Base-by-base conservation (phyloP, 257 asterid genomes). In the Solanum piurae region DNA sequence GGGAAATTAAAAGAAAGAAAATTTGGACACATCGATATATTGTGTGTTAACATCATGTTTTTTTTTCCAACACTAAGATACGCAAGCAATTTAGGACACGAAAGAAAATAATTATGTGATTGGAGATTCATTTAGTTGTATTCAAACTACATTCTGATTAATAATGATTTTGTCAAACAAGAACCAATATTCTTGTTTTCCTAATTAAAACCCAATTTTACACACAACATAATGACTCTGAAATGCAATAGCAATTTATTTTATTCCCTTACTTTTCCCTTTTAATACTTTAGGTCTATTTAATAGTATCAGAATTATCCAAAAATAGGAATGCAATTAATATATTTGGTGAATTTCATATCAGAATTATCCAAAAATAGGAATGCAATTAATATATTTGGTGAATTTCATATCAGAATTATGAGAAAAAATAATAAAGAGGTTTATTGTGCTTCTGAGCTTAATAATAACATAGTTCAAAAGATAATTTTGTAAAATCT, bases 11-110 rank as follows among this genome's bases (percentile, higher is more conserved):
- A 71, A 33, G 25, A 12, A 66, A 16, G 42, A 72, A 72, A 33
- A 72, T 33, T n/a, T 72, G 44, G 42, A 72, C 12, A 72, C 25
- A 16, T 4, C 25, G 25, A 71, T 33, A 9, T 72, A 34, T 72
- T 33, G 29, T 23, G 46, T 23, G 58, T 75, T 38, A 23, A 75
- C 83, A 76, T 76, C 83, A 38, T 75, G 5, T n/a, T 12, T 29
- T 38, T 33, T 36, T 74, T 74, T 10, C 83, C 13, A 73, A 34
- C 49, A 74, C 29, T 74, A 72, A 36, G 9, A 74, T 74, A 76
- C 83, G 34, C 58, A 76, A 76, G 83, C 58, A 76, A 76, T 76
- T 76, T 76, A 38, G 83, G 83, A 76, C 58, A 38, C 25, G 83
- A 76, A 76, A 73, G 46, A 34, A 73, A 37, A 72, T 9, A 69